Evolutionary conservation across 2,329 filamentous ascomycete species (phyloP), one percentile per base, ranked within the genome.

Genomic region (Nemania serpens): DNA sequence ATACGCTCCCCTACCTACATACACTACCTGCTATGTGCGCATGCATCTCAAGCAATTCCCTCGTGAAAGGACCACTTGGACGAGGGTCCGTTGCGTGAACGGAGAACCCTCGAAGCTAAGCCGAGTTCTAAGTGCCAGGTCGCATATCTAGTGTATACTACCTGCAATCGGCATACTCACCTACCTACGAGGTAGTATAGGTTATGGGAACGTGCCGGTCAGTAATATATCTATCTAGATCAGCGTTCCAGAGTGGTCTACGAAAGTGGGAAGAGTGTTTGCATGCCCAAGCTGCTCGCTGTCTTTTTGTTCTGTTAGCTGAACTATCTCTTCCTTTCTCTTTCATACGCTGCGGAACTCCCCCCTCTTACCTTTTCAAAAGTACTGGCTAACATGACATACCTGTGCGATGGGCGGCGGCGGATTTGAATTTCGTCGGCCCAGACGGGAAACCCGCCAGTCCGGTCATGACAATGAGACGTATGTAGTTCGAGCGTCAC

Each of bases 371-470:
- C 46, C n/a, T 48, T 48, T 17, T 34, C 17, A 34, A 34, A 48
- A 36, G 39, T 29, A 46, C 43, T 46, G 18, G 25, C 25, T 18
- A 9, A 7, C 22, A 29, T 42, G n/a, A 39, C 11, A 39, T 39
- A 39, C 15, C 3, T 10, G 33, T 54, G 49, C 18, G 54, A 43
- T 50, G 49, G 49, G 43, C 48, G 39, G 56, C 51, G 20, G 39
- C 18, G 43, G 55, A 53, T 62, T 62, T 59, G 56, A 46, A 62
- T 56, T 59, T 62, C 29, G 42, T 46, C 46, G 53, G 49, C 61
- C 58, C 39, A 60, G 61, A 61, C 49, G 52, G 61, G 61, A 25
- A 61, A 61, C 46, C 61, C 61, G 58, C 46, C 58, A 58, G 55
- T 54, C 45, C 48, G 34, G 34, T 42, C 37, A 20, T 36, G 45